Conservation (phyloP, 371 early-diverging fungal genomes). For the Mucor velutinosus region DNA sequence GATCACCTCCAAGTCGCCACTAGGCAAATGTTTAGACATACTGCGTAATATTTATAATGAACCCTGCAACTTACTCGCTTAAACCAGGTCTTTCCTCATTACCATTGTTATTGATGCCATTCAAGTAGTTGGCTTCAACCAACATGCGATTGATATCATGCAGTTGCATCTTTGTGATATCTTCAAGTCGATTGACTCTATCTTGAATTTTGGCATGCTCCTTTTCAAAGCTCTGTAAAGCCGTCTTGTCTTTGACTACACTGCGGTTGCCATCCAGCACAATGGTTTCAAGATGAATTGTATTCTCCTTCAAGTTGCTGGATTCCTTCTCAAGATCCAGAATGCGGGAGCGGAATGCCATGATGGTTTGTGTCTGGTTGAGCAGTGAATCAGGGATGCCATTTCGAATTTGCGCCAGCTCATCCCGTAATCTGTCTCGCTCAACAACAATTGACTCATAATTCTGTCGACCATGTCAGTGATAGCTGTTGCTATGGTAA, state of each 20-base stretch:
- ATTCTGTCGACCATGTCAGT: slow-evolving; percentile 38
- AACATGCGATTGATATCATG: slow-evolving; percentile 72
- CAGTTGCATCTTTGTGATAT: slow-evolving; percentile 64
- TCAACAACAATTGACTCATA: slow-evolving; percentile 61
- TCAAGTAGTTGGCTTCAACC: slow-evolving; percentile 60
- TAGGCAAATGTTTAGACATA: slow-evolving; percentile 2
- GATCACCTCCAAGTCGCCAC: slow-evolving; percentile 56
- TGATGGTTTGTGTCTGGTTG: slow-evolving; percentile 51
- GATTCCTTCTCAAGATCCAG: slow-evolving; percentile 53
- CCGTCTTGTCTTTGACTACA: slow-evolving; percentile 35
- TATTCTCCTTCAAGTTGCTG: slow-evolving; percentile 35
- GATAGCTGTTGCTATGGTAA: not conserved
- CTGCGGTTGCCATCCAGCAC: slow-evolving; percentile 45
- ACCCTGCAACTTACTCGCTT: slow-evolving; percentile 38
- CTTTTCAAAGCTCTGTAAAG: slow-evolving; percentile 44
- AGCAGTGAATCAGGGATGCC: slow-evolving; percentile 52
- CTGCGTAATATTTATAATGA: not conserved
- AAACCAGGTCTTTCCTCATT: slow-evolving; percentile 42
- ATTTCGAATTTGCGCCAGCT: slow-evolving; percentile 63
- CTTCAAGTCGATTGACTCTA: slow-evolving; percentile 62
- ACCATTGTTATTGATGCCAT: slow-evolving; percentile 42
- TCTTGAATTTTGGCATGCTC: slow-evolving; percentile 63
- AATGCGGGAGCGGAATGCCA: slow-evolving; percentile 52
- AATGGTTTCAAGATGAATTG: slow-evolving; percentile 29
- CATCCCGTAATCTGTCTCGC: slow-evolving; percentile 66